Percentiles rank a stretch among this genome's conserved stretches.
These are phyloP conservation scores for Aspergillus costaricaensis DNA, from an alignment of 2,329 filamentous ascomycete genomes.

Conservation along the genomic window DNA sequence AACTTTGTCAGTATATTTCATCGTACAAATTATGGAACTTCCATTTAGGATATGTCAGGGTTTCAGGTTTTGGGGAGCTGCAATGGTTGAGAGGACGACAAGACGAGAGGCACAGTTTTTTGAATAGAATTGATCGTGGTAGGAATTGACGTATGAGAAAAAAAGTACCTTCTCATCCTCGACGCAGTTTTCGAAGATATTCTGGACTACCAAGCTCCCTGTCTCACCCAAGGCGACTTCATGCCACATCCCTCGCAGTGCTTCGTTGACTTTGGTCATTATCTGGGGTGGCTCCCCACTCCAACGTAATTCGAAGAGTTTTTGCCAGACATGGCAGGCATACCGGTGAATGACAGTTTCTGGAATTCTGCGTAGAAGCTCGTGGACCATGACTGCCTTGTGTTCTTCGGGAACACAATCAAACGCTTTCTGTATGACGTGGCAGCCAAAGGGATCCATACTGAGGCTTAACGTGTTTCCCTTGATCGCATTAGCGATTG, in stretches of 20 bases:
- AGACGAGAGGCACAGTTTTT: too few species aligned
- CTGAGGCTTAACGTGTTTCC: constrained; percentile 92
- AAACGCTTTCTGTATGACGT: constrained; percentile 98
- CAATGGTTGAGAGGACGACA: background rate
- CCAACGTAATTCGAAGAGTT: constrained; percentile 97
- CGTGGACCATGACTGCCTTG: constrained; percentile 98
- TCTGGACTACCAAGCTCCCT: constrained; percentile 95
- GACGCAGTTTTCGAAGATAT: constrained; percentile 98
- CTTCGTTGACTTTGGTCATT: constrained; percentile 97
- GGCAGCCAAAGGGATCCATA: constrained; percentile 98
- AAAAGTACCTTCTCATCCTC: constrained; percentile 91
- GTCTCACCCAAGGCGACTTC: constrained; percentile 97
- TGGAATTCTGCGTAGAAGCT: constrained; percentile 89
- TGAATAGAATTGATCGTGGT: background rate
- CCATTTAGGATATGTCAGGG: too few species aligned
- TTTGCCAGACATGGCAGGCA: constrained; percentile 99
- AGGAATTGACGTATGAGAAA: background rate
- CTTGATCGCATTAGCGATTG: constrained; percentile 90
- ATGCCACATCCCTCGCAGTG: constrained; percentile 95
- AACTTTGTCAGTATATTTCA: constrained; percentile 20
- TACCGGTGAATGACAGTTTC: constrained; percentile 99
- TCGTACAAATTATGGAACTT: background rate
- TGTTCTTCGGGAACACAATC: constrained; percentile 97
- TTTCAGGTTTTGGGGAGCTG: too few species aligned
- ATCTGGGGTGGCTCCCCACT: constrained; percentile 92